Evolutionary conservation across 1,284 basidiomycete genomes (phyloP).

Genomic region (Xanthoconium separans): DNA sequence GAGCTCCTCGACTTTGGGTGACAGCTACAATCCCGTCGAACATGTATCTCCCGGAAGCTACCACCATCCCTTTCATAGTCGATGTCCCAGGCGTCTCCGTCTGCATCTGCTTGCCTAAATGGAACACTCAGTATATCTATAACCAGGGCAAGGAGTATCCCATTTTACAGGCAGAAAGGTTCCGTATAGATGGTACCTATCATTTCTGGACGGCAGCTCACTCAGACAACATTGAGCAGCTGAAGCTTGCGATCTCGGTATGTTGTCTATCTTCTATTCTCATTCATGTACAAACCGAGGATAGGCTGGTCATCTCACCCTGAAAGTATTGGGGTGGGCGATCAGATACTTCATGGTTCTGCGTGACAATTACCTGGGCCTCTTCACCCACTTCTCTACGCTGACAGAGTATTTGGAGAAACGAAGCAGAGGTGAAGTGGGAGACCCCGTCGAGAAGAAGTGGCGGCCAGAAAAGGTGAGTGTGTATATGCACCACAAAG

Average conservation of each 20-base stretch:
- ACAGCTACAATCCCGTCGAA: conserved; percentile 65
- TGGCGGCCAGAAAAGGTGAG: conserved; percentile 74
- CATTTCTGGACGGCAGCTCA: conserved; percentile 67
- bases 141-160: conserved; percentile 52
- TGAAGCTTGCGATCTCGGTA: conserved; percentile 71
- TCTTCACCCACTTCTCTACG: conserved; percentile 89
- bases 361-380: conserved; percentile 89
- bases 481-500: conserved; percentile 4
- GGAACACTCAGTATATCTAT: conserved; percentile 86
- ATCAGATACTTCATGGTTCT: conserved; percentile 84
- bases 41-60: conserved; percentile 71
- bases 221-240: conserved; percentile 73
- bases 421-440: conserved; percentile 56
- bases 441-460: conserved; percentile 79
- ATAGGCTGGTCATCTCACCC: conserved; percentile 54
- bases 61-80: conserved; percentile 65
- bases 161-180: conserved; percentile 57
- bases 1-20: conserved; percentile 56
- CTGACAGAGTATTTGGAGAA: conserved; percentile 81
- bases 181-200: conserved; percentile 72
- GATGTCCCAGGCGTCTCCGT: conserved; percentile 59
- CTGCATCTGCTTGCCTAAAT: conserved; percentile 72
- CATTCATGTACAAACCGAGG: conserved; percentile 6
- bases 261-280: conserved; percentile 20
- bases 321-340: conserved; percentile 82